Percentiles rank a stretch among this genome's conserved stretches.
Evolutionary conservation across 441 rosid genomes (phyloP).

Genomic region (Gossypium trilobum): DNA sequence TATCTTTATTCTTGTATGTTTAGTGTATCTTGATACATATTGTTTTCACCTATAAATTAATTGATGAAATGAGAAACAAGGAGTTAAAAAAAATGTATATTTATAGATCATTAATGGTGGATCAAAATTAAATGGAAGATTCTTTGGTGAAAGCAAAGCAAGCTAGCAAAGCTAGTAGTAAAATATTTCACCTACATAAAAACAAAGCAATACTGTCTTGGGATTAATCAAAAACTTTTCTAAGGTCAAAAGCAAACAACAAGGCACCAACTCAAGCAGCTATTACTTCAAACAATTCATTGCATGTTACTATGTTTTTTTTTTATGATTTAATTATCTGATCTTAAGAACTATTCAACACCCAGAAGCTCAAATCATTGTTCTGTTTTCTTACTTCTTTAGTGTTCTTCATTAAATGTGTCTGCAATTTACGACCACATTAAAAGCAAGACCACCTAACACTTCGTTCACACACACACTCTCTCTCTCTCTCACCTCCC

Average conservation of each 20-base stretch:
- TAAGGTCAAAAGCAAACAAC: neutral
- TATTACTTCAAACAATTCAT: neutral
- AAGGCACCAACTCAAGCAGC: neutral
- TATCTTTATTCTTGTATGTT: too few relatives aligned
- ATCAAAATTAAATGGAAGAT: neutral
- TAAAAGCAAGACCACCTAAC: constrained; percentile 3
- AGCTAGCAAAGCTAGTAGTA: neutral
- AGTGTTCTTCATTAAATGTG: constrained; percentile 5
- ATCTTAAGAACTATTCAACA: neutral
- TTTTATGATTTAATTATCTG: neutral
- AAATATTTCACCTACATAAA: neutral
- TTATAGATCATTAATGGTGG: neutral
- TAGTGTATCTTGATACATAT: neutral
- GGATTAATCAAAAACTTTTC: neutral
- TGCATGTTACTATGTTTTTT: constrained; percentile 8
- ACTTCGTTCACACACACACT: neutral
- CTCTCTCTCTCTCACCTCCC: neutral
- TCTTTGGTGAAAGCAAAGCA: neutral
- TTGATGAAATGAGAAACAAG: neutral
- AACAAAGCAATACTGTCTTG: neutral
- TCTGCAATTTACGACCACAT: constrained; percentile 4
- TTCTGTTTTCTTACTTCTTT: neutral
- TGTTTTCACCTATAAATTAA: neutral
- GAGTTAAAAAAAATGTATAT: neutral
- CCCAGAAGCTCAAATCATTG: neutral